phyloP scores from a whole-genome alignment of 345 rosid species.

The Bruguiera sexangula region DNA sequence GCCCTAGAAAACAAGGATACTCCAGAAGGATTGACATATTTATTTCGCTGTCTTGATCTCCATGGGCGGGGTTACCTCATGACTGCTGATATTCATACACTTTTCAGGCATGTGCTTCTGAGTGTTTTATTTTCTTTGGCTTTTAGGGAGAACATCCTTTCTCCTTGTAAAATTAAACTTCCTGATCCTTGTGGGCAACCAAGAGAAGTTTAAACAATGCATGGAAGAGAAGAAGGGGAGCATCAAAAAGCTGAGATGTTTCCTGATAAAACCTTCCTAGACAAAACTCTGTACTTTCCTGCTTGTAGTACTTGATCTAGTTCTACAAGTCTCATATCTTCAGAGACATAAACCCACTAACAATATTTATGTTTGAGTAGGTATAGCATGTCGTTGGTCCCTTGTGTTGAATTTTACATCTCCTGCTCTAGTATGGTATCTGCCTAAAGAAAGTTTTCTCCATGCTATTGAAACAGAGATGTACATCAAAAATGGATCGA shows the following conservation, averaged over 20 bases:
- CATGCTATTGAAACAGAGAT: slow-evolving; percentile 52
- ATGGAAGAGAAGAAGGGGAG: slow-evolving; percentile 96
- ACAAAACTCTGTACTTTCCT: slow-evolving; percentile 73
- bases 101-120: slow-evolving; percentile 64
- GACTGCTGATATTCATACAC: slow-evolving; percentile 94
- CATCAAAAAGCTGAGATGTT: slow-evolving; percentile 77
- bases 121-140: background rate
- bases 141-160: background rate
- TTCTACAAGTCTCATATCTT: slow-evolving; percentile 63
- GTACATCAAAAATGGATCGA: slow-evolving; percentile 99
- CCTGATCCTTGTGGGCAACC: background rate
- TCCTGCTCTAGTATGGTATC: too few species aligned
- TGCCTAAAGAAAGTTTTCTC: background rate
- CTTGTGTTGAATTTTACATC: too few species aligned
- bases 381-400: too few species aligned
- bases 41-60: slow-evolving; percentile 92
- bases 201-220: background rate
- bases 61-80: slow-evolving; percentile 87
- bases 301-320: slow-evolving; percentile 63
- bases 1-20: slow-evolving; percentile 98
- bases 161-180: background rate
- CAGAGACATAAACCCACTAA: slow-evolving; percentile 42
- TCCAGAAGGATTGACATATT: slow-evolving; percentile 89
- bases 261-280: slow-evolving; percentile 94
- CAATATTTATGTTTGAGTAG: background rate